Evolutionary conservation across 106 monocot genomes (phyloP).

Genomic region (Iris macrosiphon): DNA sequence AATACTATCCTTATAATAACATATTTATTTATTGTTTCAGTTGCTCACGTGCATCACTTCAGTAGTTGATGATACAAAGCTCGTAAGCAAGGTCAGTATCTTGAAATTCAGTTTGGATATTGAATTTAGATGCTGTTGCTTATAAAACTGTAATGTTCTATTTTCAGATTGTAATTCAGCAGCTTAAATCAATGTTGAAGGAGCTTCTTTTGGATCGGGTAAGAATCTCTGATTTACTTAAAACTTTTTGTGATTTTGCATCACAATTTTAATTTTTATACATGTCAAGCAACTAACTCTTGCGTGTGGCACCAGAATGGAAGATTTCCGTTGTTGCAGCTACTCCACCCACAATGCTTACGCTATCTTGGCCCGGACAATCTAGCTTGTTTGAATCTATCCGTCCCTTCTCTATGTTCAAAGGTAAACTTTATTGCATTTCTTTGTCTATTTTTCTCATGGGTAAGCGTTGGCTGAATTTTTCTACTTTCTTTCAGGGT

Average conservation of each 20-base stretch:
- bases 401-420: slow-evolving; percentile 50
- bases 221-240: slow-evolving; percentile 1
- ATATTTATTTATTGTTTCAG: slow-evolving; percentile 22
- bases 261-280: background rate
- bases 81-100: slow-evolving; percentile 65
- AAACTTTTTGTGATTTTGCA: too few species aligned
- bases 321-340: slow-evolving; percentile 53
- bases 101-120: background rate
- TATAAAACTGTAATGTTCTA: background rate
- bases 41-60: slow-evolving; percentile 76
- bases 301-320: slow-evolving; percentile 47
- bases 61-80: slow-evolving; percentile 88
- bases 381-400: slow-evolving; percentile 51
- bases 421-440: slow-evolving; percentile 26
- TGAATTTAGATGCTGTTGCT: too few species aligned
- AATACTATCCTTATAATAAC: too few species aligned
- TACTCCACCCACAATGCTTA: slow-evolving; percentile 75
- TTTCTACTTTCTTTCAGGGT: slow-evolving; percentile 22
- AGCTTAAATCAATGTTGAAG: slow-evolving; percentile 47
- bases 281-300: background rate
- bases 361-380: slow-evolving; percentile 79
- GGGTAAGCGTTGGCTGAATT: slow-evolving; percentile 6
- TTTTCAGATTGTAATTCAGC: slow-evolving; percentile 61
- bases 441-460: slow-evolving; percentile 1
- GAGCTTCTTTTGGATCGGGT: slow-evolving; percentile 79